These are phyloP conservation scores for Vitellaria paradoxa DNA, from an alignment of 179 eudicot genomes.

Conservation along the genomic window DNA sequence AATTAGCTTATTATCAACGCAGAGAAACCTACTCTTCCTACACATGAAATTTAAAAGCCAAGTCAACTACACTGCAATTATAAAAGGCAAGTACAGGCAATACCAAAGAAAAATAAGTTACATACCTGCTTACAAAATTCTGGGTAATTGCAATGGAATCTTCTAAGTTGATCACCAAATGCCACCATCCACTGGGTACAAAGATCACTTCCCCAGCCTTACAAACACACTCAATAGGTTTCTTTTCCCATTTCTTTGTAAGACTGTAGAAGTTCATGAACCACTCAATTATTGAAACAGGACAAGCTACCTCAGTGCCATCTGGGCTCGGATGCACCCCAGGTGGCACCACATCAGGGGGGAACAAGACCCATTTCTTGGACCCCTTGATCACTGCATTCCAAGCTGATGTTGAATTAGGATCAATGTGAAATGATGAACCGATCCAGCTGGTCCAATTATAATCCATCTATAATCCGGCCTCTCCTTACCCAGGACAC, in stretches of 20 bases:
- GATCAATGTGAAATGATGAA: slow-evolving; percentile 95
- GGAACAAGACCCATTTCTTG: slow-evolving; percentile 93
- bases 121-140: slow-evolving; percentile 94
- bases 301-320: slow-evolving; percentile 94
- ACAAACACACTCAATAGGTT: slow-evolving; percentile 89
- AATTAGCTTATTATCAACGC: neutral
- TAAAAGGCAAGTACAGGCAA: neutral
- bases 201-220: slow-evolving; percentile 94
- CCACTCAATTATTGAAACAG: slow-evolving; percentile 95
- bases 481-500: slow-evolving; percentile 80
- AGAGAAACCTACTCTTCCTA: neutral
- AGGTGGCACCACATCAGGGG: slow-evolving; percentile 93
- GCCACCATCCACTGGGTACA: slow-evolving; percentile 99
- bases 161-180: slow-evolving; percentile 91
- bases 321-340: slow-evolving; percentile 98
- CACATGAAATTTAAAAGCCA: neutral
- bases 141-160: slow-evolving; percentile 96
- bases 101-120: neutral
- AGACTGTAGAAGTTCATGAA: slow-evolving; percentile 88
- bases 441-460: slow-evolving; percentile 96
- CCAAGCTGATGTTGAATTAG: slow-evolving; percentile 99
- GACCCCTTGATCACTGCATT: slow-evolving; percentile 93
- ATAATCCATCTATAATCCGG: slow-evolving; percentile 98
- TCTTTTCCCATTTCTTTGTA: slow-evolving; percentile 73
- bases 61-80: neutral